A percentile compares a stretch with the other conserved stretches of the same genome.
Evolutionary conservation across 495 filamentous ascomycete species (phyloP).

Genomic region (Talaromyces thailandensis): DNA sequence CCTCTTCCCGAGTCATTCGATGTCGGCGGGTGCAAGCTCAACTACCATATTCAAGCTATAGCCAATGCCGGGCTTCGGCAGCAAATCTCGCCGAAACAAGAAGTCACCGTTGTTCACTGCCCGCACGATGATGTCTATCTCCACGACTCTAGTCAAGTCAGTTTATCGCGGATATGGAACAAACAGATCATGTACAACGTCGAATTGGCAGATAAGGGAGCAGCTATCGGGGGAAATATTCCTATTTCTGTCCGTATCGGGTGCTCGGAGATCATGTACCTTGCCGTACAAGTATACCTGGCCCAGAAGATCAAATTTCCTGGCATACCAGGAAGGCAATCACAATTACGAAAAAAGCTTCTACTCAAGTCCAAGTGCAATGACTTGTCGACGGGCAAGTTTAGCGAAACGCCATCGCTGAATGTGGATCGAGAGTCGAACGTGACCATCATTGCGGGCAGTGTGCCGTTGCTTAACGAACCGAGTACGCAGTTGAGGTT

Average conservation of each 20-base stretch:
- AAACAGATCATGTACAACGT: slow-evolving; percentile 1
- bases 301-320: slow-evolving; percentile 2
- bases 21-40: slow-evolving; percentile 3
- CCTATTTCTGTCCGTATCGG: neutral
- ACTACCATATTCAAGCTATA: slow-evolving; percentile 2
- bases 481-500: neutral
- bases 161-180: slow-evolving; percentile 4
- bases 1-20: slow-evolving; percentile 2
- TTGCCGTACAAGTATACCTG: slow-evolving; percentile 2
- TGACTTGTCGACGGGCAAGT: slow-evolving; percentile 1
- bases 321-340: neutral
- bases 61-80: neutral
- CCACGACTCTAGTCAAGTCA: neutral
- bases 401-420: neutral
- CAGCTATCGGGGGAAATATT: neutral
- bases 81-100: neutral
- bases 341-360: neutral
- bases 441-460: neutral
- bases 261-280: neutral
- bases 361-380: neutral
- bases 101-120: slow-evolving; percentile 2
- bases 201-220: neutral
- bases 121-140: slow-evolving; percentile 5
- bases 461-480: neutral
- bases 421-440: neutral